Base-by-base conservation (phyloP, 805 yeast genomes). In the Saturnispora bothae region DNA sequence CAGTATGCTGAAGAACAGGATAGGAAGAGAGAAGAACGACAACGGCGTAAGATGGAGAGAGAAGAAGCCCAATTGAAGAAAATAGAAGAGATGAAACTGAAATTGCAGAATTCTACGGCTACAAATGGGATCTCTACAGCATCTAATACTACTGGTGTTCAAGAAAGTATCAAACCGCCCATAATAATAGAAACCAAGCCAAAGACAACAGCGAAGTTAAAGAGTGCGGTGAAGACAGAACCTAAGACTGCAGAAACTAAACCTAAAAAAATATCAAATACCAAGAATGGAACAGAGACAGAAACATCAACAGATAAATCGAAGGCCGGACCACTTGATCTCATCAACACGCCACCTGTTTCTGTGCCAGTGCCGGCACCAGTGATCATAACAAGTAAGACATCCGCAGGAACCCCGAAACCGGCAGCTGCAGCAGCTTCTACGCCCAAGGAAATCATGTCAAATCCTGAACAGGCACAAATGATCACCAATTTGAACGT, bases 401-500 rank as follows among this genome's bases (percentile, higher is more conserved):
- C n/a, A 2, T 16, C 34, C n/a, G 16, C 19, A 7, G 34, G 14
- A 15, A 30, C 25, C 13, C 27, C 6, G 4, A 31, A 40, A 6
- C 15, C 19, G 17, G 21, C 37, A n/a, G 16, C 41, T 3, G 31
- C 49, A 12, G 33, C 45, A 20, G 40, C 50, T 9, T n/a, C n/a
- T n/a, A n/a, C n/a, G n/a, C n/a, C n/a, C n/a, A 52, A 51, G 40
- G 47, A 52, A 46, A 34, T 54, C 40, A 49, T 45, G 61, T 61
- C 50, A 42, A 63, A 80, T 4, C 72, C 75, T 2, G 82, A 76
- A 36, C 80, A 82, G 50, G 79, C 80, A 30, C 73, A 80, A 44
- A 84, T 89, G 83, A 85, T 89, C 48, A 76, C 82, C 4, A 83
- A 85, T 48, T 68, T 89, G 51, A 88, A 88, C 51, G 66, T 80